Percentiles rank a stretch among this genome's conserved stretches.
phyloP scores from a whole-genome alignment of 352 stramenopile species.

The Globisporangium cylindrosporum region DNA sequence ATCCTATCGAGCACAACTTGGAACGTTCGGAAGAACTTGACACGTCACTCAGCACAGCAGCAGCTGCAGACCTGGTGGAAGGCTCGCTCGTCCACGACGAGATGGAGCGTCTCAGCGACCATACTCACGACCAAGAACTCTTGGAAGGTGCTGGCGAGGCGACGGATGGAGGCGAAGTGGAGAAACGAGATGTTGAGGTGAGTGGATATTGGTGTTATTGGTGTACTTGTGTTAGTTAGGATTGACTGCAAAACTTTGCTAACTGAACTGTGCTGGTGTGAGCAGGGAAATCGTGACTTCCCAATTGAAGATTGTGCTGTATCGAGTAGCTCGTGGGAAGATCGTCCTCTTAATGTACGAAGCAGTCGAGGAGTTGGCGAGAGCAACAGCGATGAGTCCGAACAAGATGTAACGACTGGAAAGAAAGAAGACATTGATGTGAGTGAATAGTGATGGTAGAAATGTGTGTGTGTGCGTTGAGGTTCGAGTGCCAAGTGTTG shows the following conservation, averaged over 20 bases:
- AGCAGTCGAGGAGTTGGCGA: background rate
- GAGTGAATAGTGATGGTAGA: background rate
- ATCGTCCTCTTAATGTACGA: constrained; percentile 12
- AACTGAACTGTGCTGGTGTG: background rate
- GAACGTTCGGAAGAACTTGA: background rate
- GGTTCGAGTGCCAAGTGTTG: background rate
- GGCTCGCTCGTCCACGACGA: background rate
- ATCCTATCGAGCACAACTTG: background rate
- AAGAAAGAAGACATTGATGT: background rate
- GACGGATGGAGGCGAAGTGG: background rate
- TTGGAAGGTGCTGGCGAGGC: background rate
- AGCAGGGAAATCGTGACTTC: background rate
- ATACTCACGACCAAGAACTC: background rate
- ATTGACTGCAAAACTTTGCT: background rate
- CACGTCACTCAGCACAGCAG: background rate
- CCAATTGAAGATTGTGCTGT: background rate
- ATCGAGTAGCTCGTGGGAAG: constrained; percentile 5
- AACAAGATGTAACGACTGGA: background rate
- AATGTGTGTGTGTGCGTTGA: background rate
- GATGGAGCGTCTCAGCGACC: background rate
- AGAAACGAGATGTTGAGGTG: background rate
- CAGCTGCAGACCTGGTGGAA: background rate
- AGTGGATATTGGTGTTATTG: background rate
- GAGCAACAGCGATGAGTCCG: background rate
- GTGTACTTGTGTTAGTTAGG: background rate